Evolutionary conservation across 2,329 filamentous ascomycete species (phyloP), one percentile per base, ranked within the genome.

Genomic region (Fusarium sterilihyphosum): DNA sequence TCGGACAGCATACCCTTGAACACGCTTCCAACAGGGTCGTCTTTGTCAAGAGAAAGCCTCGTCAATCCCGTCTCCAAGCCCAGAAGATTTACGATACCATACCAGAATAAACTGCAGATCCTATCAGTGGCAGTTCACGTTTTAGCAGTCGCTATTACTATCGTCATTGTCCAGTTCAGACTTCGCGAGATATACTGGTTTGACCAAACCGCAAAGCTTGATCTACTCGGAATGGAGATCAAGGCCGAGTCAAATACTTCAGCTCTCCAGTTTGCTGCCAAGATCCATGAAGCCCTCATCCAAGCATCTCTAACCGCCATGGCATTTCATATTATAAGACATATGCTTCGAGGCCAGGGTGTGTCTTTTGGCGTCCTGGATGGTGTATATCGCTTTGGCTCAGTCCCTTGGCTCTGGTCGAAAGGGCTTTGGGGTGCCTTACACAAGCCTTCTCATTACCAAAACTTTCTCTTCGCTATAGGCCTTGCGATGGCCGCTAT

Each of bases 1-100:
- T 24, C 9, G 1, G 22, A 43, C 14, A 43, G 22, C 2, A 17
- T 43, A 24, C 22, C 14, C 14, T 11, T 43, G 41, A 11, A 17
- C 9, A 17, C 22, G 6, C 41, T 43, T n/a, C 22, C 14, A 0
- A n/a, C 1, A 7, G 41, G 22, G 0, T 5, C 0, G 3, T 17
- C 22, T n/a, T 43, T 43, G 9, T n/a, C 41, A 24, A 43, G 41
- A 5, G 41, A 43, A 24, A 43, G 5, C 1, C 22, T 43, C 41
- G 9, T 43, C 6, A 11, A 24, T 24, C 2, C 22, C 14, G 3
- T 3, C 4, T 11, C 41, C 9, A 43, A 24, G 6, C 14, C 22
- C 22, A 43, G 41, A 11, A 7, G 41, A 24, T 43, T 43, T 7
- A 1, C 41, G 1, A 43, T 43, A 24, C 41, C 22, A 2, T 43